A percentile compares a stretch with the other conserved stretches of the same genome.
Conservation (phyloP, 148 eudicot genomes). For the Oxyria digyna region DNA sequence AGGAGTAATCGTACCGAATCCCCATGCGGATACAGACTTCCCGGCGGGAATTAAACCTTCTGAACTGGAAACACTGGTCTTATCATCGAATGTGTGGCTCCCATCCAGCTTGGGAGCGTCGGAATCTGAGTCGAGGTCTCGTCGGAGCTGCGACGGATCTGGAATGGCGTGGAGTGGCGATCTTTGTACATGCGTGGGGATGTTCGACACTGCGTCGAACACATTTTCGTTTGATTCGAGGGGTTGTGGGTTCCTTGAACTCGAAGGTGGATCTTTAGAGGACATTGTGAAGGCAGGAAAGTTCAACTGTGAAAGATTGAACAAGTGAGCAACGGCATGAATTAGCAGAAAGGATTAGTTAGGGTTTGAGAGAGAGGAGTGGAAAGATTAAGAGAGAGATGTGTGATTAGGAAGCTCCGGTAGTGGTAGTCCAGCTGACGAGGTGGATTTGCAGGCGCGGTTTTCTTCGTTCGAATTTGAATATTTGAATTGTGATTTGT, state of each 20-base stretch:
- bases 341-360: not conserved
- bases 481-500: not conserved
- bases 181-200: constrained; percentile 14
- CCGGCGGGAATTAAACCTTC: constrained; percentile 5
- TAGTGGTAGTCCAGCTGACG: not conserved
- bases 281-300: constrained; percentile 7
- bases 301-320: not conserved
- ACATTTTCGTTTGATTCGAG: constrained; percentile 28
- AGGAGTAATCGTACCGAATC: constrained; percentile 11
- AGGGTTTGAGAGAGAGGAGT: not conserved
- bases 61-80: constrained; percentile 7
- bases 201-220: constrained; percentile 12
- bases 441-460: not conserved
- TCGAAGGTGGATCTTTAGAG: constrained; percentile 5
- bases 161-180: constrained; percentile 41
- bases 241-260: constrained; percentile 1
- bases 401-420: not conserved
- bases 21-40: constrained; percentile 3
- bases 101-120: not conserved
- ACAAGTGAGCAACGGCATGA: not conserved
- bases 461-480: not conserved
- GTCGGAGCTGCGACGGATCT: constrained; percentile 35
- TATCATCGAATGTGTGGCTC: constrained; percentile 8
- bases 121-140: constrained; percentile 11
- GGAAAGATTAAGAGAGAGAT: not conserved